Percentiles rank a stretch among this genome's conserved stretches.
These are phyloP conservation scores for Penicillium flavigenum DNA, from an alignment of 495 filamentous ascomycete genomes.

Conservation along the genomic window DNA sequence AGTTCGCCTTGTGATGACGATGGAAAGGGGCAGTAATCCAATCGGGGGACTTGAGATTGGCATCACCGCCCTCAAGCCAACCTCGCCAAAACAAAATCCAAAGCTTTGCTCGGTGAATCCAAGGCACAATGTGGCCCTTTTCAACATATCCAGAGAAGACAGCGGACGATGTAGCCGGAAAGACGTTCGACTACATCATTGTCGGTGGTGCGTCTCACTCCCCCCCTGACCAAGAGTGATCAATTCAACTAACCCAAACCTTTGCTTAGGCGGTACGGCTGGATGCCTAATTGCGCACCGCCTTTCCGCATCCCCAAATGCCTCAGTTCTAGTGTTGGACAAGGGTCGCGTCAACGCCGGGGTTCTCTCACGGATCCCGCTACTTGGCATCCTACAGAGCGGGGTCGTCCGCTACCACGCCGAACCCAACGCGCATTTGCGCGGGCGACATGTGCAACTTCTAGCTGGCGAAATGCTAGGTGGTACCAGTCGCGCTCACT, in stretches of 20 bases:
- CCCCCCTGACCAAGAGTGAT: not conserved
- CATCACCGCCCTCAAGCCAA: not conserved
- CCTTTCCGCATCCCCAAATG: not conserved
- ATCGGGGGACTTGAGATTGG: not conserved
- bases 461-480: conserved; percentile 1
- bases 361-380: not conserved
- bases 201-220: not conserved
- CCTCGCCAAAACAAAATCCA: not conserved
- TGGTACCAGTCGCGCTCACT: not conserved
- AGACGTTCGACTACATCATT: conserved; percentile 5
- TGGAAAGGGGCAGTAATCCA: not conserved
- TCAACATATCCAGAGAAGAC: not conserved
- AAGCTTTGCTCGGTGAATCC: not conserved
- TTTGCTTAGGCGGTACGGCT: not conserved
- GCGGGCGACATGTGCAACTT: conserved; percentile 3
- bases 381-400: not conserved
- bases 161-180: not conserved
- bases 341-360: not conserved
- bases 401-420: not conserved
- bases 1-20: too few relatives aligned
- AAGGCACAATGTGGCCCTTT: not conserved
- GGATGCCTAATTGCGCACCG: conserved; percentile 1
- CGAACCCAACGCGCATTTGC: not conserved
- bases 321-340: conserved; percentile 1
- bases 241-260: not conserved